phyloP scores from a whole-genome alignment of 306 rosid species.

The Lathyrus tuberosus region DNA sequence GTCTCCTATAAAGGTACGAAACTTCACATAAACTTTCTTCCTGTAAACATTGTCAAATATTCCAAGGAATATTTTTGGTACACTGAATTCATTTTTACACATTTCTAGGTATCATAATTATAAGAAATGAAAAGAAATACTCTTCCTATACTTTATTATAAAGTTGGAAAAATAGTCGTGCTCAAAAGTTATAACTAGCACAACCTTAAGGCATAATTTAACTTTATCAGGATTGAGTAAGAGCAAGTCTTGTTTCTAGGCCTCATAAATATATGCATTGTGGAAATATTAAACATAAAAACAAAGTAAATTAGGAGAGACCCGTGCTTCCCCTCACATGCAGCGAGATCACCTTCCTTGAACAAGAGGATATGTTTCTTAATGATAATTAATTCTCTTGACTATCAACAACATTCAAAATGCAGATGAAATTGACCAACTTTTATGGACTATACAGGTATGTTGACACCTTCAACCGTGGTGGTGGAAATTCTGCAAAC shows the following conservation, averaged over 20 bases:
- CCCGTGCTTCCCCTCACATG: conserved; percentile 24
- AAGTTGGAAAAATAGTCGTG: conserved; percentile 2
- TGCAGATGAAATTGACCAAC: conserved; percentile 14
- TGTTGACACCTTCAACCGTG: conserved; percentile 93
- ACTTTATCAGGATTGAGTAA: conserved; percentile 2
- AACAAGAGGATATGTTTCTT: conserved; percentile 5
- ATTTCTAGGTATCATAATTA: neutral
- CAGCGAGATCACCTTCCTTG: conserved; percentile 22
- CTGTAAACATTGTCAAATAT: neutral
- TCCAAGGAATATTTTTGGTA: neutral
- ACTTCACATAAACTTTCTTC: neutral
- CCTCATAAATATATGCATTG: conserved; percentile 13
- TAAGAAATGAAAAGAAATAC: neutral
- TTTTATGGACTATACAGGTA: conserved; percentile 61
- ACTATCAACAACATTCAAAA: conserved; percentile 22
- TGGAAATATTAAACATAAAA: conserved; percentile 3
- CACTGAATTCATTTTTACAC: neutral
- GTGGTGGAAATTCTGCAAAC: conserved; percentile 65
- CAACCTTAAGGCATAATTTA: neutral
- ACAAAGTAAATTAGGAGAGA: conserved; percentile 10
- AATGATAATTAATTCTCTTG: conserved; percentile 23
- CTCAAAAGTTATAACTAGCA: neutral
- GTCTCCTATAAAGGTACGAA: neutral
- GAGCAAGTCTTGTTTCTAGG: conserved; percentile 26
- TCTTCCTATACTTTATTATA: neutral